Evolutionary conservation across 495 filamentous ascomycete species (phyloP).

Genomic region (Lineolata rhizophorae): DNA sequence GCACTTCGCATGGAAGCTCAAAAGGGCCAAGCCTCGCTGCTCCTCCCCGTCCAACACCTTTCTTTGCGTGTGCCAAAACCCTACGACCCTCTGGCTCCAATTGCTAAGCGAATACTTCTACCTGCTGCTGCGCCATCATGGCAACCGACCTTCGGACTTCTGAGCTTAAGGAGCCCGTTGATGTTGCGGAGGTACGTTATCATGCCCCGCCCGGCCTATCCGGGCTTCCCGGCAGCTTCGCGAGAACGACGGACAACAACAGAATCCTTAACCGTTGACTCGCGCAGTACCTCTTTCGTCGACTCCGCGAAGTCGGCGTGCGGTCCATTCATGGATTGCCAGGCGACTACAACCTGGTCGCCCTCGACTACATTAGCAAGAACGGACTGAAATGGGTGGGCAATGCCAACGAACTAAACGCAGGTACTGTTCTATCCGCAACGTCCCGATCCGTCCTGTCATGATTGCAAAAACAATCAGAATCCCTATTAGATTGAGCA

Average conservation of each 20-base stretch:
- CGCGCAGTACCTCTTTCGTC: slow-evolving; percentile 32
- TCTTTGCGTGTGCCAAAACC: no score
- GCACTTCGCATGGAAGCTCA: no score
- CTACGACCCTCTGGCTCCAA: no score
- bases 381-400: slow-evolving; percentile 41
- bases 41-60: no score
- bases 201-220: not conserved
- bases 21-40: no score
- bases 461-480: not conserved
- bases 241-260: no score
- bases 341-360: slow-evolving; percentile 28
- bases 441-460: not conserved
- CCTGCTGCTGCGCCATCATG: no score
- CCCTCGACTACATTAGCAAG: slow-evolving; percentile 40
- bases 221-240: no score
- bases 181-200: slow-evolving; percentile 24
- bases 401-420: slow-evolving; percentile 48
- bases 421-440: slow-evolving; percentile 28
- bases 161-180: slow-evolving; percentile 31
- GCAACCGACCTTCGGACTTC: slow-evolving; percentile 33
- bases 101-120: no score
- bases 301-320: slow-evolving; percentile 39
- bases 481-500: no score
- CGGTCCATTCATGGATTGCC: slow-evolving; percentile 43
- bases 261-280: no score